phyloP scores from a whole-genome alignment of 441 rosid species.

The Aquilaria agallochum region DNA sequence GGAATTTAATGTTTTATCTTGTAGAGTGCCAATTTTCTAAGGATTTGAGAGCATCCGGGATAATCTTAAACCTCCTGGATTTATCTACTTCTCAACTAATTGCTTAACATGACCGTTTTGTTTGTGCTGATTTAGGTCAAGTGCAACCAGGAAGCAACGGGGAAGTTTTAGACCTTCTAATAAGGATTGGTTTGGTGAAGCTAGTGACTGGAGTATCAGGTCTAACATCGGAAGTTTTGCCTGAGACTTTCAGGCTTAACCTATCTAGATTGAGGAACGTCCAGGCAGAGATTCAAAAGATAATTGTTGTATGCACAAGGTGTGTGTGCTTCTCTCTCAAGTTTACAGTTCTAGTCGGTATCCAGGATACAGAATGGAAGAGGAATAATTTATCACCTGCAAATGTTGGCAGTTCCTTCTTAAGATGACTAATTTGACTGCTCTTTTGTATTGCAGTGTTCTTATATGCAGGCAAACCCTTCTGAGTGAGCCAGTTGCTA shows the following conservation, averaged over 20 bases:
- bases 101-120: neutral
- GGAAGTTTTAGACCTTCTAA: constrained; percentile 59
- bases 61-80: neutral
- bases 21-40: neutral
- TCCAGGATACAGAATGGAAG: too few species aligned
- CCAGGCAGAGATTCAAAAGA: constrained; percentile 85
- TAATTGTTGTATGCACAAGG: constrained; percentile 73
- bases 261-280: constrained; percentile 62
- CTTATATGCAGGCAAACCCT: constrained; percentile 80
- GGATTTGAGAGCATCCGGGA: constrained; percentile 9
- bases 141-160: constrained; percentile 65
- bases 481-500: constrained; percentile 41
- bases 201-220: constrained; percentile 60
- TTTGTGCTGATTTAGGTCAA: constrained; percentile 30
- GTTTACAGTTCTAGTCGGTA: too few species aligned
- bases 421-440: neutral
- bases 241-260: constrained; percentile 76
- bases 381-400: too few species aligned
- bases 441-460: constrained; percentile 44
- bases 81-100: neutral
- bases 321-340: constrained; percentile 10
- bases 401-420: neutral
- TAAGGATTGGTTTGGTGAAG: constrained; percentile 84
- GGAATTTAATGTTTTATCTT: neutral
- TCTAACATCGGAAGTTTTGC: constrained; percentile 46